phyloP scores from a whole-genome alignment of 306 rosid species.

The Spatholobus suberectus region DNA sequence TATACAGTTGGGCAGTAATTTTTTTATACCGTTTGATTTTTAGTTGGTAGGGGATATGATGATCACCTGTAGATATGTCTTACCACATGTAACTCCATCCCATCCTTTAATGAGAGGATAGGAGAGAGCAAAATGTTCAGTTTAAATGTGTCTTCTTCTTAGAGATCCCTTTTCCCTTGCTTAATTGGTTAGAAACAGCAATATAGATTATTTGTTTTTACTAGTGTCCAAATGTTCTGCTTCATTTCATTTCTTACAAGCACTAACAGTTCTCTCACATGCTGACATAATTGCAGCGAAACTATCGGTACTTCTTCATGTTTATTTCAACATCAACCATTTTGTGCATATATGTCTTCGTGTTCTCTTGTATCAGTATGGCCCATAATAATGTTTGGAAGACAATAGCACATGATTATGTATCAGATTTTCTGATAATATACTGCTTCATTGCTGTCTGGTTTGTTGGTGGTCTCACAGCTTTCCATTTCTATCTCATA shows the following conservation, averaged over 20 bases:
- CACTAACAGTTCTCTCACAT: conserved; percentile 40
- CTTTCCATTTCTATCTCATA: conserved; percentile 87
- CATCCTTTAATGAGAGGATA: neutral
- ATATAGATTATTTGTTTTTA: conserved; percentile 10
- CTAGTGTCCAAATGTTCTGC: neutral
- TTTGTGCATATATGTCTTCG: conserved; percentile 79
- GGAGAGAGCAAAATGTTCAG: neutral
- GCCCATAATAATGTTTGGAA: conserved; percentile 39
- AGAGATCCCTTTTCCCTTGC: neutral
- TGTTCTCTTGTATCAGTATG: conserved; percentile 68
- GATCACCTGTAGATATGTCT: conserved; percentile 12
- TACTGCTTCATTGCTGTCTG: conserved; percentile 87
- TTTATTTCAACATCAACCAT: conserved; percentile 87
- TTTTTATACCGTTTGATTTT: neutral
- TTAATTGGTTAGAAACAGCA: conserved; percentile 27
- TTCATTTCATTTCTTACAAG: conserved; percentile 30
- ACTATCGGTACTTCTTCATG: conserved; percentile 90
- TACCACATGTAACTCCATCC: neutral
- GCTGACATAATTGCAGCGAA: conserved; percentile 71
- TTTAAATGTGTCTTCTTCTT: conserved; percentile 24
- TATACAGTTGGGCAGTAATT: neutral
- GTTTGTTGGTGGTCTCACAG: conserved; percentile 97
- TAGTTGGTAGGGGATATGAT: conserved; percentile 1
- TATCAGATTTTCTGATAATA: conserved; percentile 67
- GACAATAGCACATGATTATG: conserved; percentile 58